Percentiles rank a stretch among this genome's conserved stretches.
Conservation (phyloP, 345 rosid species). For the Euclidium syriacum region DNA sequence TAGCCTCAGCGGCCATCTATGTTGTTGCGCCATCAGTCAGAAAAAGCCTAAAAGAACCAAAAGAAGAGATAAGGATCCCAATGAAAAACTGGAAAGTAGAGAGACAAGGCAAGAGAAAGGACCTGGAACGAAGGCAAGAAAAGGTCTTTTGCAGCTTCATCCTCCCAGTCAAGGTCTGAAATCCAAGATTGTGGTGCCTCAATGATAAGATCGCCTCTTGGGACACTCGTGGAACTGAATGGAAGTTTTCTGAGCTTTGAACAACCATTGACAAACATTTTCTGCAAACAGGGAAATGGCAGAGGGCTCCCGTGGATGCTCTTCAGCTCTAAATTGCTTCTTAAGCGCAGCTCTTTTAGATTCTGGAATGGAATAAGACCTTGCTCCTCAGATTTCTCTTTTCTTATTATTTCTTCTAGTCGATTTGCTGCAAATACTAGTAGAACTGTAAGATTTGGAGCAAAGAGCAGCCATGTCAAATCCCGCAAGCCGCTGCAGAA, state of each 20-base stretch:
- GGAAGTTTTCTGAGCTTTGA: background rate
- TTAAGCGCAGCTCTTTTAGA: background rate
- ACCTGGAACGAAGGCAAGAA: background rate
- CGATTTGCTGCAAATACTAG: background rate
- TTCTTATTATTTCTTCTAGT: background rate
- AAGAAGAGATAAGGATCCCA: background rate
- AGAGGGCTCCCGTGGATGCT: background rate
- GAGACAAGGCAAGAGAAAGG: background rate
- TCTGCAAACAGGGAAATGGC: background rate
- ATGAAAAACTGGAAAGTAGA: background rate
- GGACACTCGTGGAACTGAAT: background rate
- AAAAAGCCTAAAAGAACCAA: too few species aligned
- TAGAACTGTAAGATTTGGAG: background rate
- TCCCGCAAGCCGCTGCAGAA: background rate
- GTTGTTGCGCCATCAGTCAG: too few species aligned
- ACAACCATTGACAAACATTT: background rate
- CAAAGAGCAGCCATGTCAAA: background rate
- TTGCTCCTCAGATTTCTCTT: slow-evolving; percentile 1
- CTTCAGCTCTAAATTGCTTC: background rate
- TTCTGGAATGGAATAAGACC: background rate
- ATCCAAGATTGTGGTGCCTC: background rate
- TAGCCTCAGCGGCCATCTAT: too few species aligned
- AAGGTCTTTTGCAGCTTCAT: background rate
- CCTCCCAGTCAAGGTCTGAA: background rate
- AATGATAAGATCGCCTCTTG: background rate